Conservation (phyloP, 768 basidiomycete genomes). For the Strobilomyces dryophilus region DNA sequence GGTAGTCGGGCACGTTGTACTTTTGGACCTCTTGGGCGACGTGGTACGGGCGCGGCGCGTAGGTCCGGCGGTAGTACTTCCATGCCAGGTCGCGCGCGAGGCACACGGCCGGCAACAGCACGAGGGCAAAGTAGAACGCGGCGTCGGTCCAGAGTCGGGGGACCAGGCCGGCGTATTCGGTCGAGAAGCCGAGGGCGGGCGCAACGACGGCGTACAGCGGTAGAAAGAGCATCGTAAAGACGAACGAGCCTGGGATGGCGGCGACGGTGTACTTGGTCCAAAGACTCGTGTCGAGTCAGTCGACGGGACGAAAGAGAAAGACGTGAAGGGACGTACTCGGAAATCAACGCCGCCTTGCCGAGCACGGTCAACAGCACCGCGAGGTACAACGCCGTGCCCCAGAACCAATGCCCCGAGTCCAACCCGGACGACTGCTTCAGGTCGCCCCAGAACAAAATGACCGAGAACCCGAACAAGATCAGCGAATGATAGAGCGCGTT, state of each 20-base stretch:
- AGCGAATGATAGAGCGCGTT: slow-evolving; percentile 78
- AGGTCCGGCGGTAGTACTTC: slow-evolving; percentile 97
- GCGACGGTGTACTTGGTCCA: slow-evolving; percentile 99
- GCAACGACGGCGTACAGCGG: slow-evolving; percentile 88
- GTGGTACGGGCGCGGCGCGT: slow-evolving; percentile 90
- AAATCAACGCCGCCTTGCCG: slow-evolving; percentile 91
- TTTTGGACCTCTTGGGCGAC: slow-evolving; percentile 99
- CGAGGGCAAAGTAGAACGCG: slow-evolving; percentile 85
- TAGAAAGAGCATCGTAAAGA: slow-evolving; percentile 94
- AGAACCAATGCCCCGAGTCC: slow-evolving; percentile 96
- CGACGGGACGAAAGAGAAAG: not conserved
- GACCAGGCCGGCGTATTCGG: slow-evolving; percentile 86
- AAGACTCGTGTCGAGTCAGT: slow-evolving; percentile 48
- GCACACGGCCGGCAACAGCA: slow-evolving; percentile 82
- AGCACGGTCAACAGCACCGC: slow-evolving; percentile 91
- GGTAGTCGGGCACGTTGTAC: slow-evolving; percentile 95
- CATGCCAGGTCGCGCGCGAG: slow-evolving; percentile 87
- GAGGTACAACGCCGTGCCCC: slow-evolving; percentile 96
- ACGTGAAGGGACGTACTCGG: slow-evolving; percentile 68
- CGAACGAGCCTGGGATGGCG: slow-evolving; percentile 95
- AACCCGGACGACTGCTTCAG: slow-evolving; percentile 74
- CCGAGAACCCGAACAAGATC: slow-evolving; percentile 4
- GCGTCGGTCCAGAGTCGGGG: slow-evolving; percentile 84
- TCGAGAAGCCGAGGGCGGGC: slow-evolving; percentile 83
- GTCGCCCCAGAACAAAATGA: slow-evolving; percentile 75